Conservation (phyloP, 208 protist species). For the Trypanosoma scelopori region DNA sequence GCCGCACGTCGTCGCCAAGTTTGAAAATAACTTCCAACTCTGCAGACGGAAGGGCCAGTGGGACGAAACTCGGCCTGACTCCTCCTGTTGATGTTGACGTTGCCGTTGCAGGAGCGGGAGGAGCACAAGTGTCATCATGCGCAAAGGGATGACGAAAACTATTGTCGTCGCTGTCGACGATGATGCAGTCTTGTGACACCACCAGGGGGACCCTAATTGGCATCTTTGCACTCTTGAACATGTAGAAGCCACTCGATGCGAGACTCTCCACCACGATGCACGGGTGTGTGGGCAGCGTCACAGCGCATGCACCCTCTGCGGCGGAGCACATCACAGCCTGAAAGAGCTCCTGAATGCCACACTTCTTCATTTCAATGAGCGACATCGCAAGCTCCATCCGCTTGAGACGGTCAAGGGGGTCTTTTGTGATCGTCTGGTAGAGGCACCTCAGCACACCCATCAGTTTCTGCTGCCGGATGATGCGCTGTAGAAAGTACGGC, state of each 20-base stretch:
- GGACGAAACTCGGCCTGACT: conserved; percentile 1
- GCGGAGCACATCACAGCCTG: not conserved
- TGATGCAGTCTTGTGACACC: conserved; percentile 4
- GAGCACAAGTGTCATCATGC: not conserved
- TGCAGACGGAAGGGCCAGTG: conserved; percentile 5
- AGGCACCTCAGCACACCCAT: conserved; percentile 42
- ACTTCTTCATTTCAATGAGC: conserved; percentile 52
- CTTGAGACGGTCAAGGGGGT: conserved; percentile 39
- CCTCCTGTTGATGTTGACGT: conserved; percentile 7
- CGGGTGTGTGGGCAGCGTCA: conserved; percentile 76
- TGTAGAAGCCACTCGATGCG: conserved; percentile 48
- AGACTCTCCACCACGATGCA: conserved; percentile 39
- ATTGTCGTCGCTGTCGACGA: conserved; percentile 4
- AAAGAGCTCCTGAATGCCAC: conserved; percentile 62
- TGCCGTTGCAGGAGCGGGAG: conserved; percentile 7
- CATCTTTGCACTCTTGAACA: conserved; percentile 86
- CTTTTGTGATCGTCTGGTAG: conserved; percentile 34
- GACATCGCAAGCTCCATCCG: conserved; percentile 43
- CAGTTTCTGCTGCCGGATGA: conserved; percentile 54
- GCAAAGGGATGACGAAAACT: not conserved
- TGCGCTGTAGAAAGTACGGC: conserved; percentile 47
- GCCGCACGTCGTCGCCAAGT: conserved; percentile 94
- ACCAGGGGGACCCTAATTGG: conserved; percentile 63
- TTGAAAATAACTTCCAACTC: conserved; percentile 91
- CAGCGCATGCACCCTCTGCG: conserved; percentile 2